Conservation (phyloP, 2,329 filamentous ascomycete genomes). For the Paraphaeosphaeria minitans region DNA sequence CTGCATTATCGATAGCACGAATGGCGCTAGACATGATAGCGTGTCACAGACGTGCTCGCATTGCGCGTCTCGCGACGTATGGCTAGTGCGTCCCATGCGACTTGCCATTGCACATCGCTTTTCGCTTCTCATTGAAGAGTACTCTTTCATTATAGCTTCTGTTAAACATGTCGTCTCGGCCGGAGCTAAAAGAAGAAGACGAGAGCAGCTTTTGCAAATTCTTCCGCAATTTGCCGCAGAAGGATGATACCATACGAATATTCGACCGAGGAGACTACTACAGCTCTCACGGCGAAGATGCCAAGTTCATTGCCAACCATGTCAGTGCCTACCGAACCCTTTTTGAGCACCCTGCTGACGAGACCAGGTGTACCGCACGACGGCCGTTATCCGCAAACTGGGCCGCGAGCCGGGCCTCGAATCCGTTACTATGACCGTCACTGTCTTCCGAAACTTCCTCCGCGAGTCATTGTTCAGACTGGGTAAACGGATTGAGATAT, state of each 20-base stretch:
- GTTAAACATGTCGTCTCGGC: conserved; percentile 58
- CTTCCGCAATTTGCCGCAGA: conserved; percentile 81
- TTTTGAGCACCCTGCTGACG: conserved; percentile 1
- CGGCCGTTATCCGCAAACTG: conserved; percentile 88
- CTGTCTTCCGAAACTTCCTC: conserved; percentile 93
- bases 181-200: conserved; percentile 79
- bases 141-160: conserved; percentile 1
- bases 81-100: conserved; percentile 9
- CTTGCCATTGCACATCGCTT: background rate
- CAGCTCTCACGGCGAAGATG: conserved; percentile 88
- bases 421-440: conserved; percentile 94
- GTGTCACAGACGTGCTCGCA: conserved; percentile 15
- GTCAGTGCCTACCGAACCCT: conserved; percentile 53
- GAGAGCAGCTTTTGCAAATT: conserved; percentile 96
- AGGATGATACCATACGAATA: conserved; percentile 80
- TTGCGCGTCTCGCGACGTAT: conserved; percentile 19
- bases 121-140: background rate
- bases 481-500: conserved; percentile 90
- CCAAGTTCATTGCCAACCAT: conserved; percentile 79
- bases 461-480: conserved; percentile 91
- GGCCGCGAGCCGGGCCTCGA: conserved; percentile 83
- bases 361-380: conserved; percentile 88
- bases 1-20: background rate
- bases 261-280: conserved; percentile 97
- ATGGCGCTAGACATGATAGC: conserved; percentile 13